Conservation (phyloP, 192 early-diverging fungal genomes). For the Gryganskiella cystojenkinii region DNA sequence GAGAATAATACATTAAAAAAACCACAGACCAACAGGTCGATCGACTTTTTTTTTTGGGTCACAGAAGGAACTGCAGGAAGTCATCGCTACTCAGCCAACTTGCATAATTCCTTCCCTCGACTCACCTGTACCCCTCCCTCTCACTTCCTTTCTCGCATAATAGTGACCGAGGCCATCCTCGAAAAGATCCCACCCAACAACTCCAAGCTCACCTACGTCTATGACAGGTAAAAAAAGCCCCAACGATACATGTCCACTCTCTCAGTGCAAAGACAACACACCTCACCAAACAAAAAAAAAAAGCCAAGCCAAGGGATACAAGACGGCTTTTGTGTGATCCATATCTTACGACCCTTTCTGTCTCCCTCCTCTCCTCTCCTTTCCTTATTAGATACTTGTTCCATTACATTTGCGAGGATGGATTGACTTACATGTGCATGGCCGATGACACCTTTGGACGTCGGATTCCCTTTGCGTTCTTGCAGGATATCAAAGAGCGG, state of each 20-base stretch:
- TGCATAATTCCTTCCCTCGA: neutral
- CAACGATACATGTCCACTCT: neutral
- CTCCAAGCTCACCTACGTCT: slow-evolving; percentile 92
- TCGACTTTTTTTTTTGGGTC: no score
- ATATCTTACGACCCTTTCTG: neutral
- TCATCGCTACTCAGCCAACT: neutral
- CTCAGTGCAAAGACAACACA: neutral
- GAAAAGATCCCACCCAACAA: slow-evolving; percentile 92
- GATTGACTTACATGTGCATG: slow-evolving; percentile 89
- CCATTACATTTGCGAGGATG: slow-evolving; percentile 87
- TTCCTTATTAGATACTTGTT: slow-evolving; percentile 78
- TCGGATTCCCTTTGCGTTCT: slow-evolving; percentile 89
- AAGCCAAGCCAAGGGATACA: neutral
- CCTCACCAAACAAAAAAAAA: neutral
- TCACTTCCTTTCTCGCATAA: neutral
- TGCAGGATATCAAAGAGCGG: slow-evolving; percentile 80
- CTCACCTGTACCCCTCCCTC: neutral
- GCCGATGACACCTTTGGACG: slow-evolving; percentile 78
- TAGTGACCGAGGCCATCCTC: slow-evolving; percentile 87
- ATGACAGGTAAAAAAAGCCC: slow-evolving; percentile 71
- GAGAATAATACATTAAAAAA: no score
- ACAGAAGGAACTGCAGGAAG: slow-evolving; percentile 2
- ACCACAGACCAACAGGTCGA: neutral
- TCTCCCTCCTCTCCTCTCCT: neutral
- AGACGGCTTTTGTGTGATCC: neutral